These are phyloP conservation scores for Cladobotryum mycophilum DNA, from an alignment of 2,329 filamentous ascomycete species.

Conservation along the genomic window DNA sequence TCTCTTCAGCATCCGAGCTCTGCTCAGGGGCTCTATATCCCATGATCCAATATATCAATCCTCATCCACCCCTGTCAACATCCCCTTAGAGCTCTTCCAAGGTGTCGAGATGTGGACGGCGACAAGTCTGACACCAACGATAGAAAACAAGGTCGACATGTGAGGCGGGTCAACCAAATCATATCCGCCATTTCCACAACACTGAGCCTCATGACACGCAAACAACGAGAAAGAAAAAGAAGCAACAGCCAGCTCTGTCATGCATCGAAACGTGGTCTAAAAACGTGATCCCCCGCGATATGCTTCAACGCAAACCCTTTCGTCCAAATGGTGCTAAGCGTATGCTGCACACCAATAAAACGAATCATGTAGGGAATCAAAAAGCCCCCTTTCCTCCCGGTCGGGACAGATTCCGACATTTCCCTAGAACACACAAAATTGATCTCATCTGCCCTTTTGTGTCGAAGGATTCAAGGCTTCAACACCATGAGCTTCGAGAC, in stretches of 20 bases:
- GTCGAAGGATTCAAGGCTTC: constrained; percentile 10
- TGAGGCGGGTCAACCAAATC: constrained; percentile 16
- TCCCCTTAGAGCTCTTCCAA: constrained; percentile 6
- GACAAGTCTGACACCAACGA: constrained; percentile 11
- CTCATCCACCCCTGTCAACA: constrained; percentile 8
- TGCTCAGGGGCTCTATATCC: constrained; percentile 13
- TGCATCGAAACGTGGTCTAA: constrained; percentile 47
- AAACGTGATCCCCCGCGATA: constrained; percentile 32
- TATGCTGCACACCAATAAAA: constrained; percentile 21
- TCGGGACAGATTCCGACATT: constrained; percentile 25
- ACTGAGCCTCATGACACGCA: constrained; percentile 23
- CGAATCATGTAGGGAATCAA: constrained; percentile 17
- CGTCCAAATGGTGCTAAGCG: constrained; percentile 18
- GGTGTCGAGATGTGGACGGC: constrained; percentile 6
- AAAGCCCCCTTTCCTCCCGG: constrained; percentile 22
- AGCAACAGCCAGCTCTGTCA: constrained; percentile 41
- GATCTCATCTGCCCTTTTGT: constrained; percentile 17
- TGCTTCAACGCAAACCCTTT: constrained; percentile 29
- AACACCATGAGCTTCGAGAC: constrained; percentile 21
- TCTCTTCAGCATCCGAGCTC: constrained; percentile 9
- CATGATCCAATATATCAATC: constrained; percentile 12
- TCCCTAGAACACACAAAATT: constrained; percentile 21
- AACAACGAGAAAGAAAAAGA: constrained; percentile 34
- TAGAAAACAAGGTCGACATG: constrained; percentile 12
- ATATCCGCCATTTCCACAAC: constrained; percentile 21